Evolutionary conservation across 768 basidiomycete genomes (phyloP).

Genomic region (Russula compacta): DNA sequence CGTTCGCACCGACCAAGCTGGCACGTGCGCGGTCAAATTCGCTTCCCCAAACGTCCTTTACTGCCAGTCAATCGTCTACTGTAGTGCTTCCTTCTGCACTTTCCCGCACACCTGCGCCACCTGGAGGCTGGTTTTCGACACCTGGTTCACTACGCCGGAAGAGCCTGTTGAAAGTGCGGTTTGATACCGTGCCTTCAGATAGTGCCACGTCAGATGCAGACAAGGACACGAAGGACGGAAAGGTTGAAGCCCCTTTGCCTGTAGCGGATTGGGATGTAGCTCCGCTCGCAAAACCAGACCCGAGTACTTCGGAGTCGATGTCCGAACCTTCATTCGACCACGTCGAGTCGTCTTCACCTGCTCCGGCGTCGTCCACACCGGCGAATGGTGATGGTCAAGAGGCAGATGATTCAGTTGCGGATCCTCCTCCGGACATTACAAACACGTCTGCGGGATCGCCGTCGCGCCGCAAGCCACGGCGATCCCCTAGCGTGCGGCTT

Average conservation of each 20-base stretch:
- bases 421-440: slow-evolving; percentile 19
- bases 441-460: slow-evolving; percentile 17
- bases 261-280: slow-evolving; percentile 6
- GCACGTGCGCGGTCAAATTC: slow-evolving; percentile 17
- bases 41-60: slow-evolving; percentile 14
- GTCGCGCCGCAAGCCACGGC: slow-evolving; percentile 32
- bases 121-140: slow-evolving; percentile 41
- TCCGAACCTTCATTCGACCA: slow-evolving; percentile 17
- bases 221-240: slow-evolving; percentile 8
- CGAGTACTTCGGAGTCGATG: slow-evolving; percentile 6
- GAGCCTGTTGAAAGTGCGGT: slow-evolving; percentile 63
- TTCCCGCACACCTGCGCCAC: slow-evolving; percentile 36
- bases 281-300: background rate
- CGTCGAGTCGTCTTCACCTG: slow-evolving; percentile 15
- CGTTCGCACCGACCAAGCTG: background rate
- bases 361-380: background rate
- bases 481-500: slow-evolving; percentile 48
- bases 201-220: slow-evolving; percentile 23
- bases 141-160: slow-evolving; percentile 40
- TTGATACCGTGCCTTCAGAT: slow-evolving; percentile 39
- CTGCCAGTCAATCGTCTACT: background rate
- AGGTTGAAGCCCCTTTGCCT: background rate
- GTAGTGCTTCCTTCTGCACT: slow-evolving; percentile 5
- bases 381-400: background rate
- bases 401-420: background rate